Conservation (phyloP, 1,284 basidiomycete genomes). For the Ceratobasidium sp. region DNA sequence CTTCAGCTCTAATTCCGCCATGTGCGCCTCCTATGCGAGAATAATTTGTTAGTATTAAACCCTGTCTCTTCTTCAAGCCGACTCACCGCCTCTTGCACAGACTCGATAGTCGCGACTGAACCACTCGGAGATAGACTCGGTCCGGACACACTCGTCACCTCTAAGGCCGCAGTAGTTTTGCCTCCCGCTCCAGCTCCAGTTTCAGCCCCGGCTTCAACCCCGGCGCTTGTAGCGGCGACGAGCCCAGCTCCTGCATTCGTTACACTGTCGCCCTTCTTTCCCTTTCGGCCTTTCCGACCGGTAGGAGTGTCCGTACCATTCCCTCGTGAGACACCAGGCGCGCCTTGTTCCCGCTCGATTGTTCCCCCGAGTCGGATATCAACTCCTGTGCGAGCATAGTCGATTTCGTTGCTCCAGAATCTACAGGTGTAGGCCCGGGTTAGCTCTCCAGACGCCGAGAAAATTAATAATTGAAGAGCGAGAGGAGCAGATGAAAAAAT, state of each 20-base stretch:
- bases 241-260: conserved; percentile 9
- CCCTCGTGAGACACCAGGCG: background rate
- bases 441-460: background rate
- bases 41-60: conserved; percentile 25
- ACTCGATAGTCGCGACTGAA: conserved; percentile 22
- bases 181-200: background rate
- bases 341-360: conserved; percentile 27
- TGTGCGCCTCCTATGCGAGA: conserved; percentile 46
- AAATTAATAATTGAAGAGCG: background rate
- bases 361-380: conserved; percentile 38
- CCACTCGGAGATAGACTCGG: conserved; percentile 12
- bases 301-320: conserved; percentile 9
- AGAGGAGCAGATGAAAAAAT: conserved; percentile 30
- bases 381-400: conserved; percentile 44
- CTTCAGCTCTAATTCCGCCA: conserved; percentile 42
- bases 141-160: too few relatives aligned
- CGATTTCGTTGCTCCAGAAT: conserved; percentile 40
- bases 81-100: conserved; percentile 4
- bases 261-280: conserved; percentile 33
- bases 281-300: conserved; percentile 27
- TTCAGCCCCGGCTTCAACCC: background rate
- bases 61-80: background rate
- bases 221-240: background rate
- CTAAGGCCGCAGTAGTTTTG: background rate
- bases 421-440: background rate